Evolutionary conservation across 805 yeast genomes (phyloP).

Genomic region (Sporopachydermia lactativora): DNA sequence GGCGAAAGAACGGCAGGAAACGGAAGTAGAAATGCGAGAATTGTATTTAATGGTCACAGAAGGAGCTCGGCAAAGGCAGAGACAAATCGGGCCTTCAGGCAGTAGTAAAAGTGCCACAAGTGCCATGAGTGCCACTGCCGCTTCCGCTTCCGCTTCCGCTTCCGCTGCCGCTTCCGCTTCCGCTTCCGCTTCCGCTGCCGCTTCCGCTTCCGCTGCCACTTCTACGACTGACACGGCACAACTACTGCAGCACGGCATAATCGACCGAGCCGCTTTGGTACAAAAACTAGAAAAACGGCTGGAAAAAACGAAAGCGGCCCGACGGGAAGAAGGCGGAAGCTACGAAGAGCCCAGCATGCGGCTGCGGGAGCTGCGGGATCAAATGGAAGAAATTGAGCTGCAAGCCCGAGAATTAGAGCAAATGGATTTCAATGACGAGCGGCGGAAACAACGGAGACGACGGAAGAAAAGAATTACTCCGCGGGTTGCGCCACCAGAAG

Average conservation of each 20-base stretch:
- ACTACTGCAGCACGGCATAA: conserved; percentile 12
- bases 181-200: background rate
- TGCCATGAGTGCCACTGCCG: background rate
- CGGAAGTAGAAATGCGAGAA: conserved; percentile 46
- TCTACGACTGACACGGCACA: background rate
- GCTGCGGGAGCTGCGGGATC: conserved; percentile 57
- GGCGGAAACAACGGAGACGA: conserved; percentile 9
- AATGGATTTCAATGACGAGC: conserved; percentile 55
- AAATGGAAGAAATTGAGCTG: conserved; percentile 73
- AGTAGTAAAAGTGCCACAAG: background rate
- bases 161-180: background rate
- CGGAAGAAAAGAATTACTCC: conserved; percentile 1
- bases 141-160: background rate
- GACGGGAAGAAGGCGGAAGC: conserved; percentile 30
- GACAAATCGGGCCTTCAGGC: background rate
- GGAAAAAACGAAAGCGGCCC: conserved; percentile 20
- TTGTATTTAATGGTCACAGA: conserved; percentile 44
- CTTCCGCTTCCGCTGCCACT: background rate
- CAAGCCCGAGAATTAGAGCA: conserved; percentile 80
- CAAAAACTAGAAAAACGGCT: conserved; percentile 18
- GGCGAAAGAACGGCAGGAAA: conserved; percentile 20
- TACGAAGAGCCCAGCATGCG: conserved; percentile 66
- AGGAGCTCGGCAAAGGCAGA: conserved; percentile 11
- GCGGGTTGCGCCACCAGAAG: background rate
- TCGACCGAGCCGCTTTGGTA: conserved; percentile 18